Base-by-base conservation (phyloP, 208 protist genomes). In the Wallacemonas sp. region DNA sequence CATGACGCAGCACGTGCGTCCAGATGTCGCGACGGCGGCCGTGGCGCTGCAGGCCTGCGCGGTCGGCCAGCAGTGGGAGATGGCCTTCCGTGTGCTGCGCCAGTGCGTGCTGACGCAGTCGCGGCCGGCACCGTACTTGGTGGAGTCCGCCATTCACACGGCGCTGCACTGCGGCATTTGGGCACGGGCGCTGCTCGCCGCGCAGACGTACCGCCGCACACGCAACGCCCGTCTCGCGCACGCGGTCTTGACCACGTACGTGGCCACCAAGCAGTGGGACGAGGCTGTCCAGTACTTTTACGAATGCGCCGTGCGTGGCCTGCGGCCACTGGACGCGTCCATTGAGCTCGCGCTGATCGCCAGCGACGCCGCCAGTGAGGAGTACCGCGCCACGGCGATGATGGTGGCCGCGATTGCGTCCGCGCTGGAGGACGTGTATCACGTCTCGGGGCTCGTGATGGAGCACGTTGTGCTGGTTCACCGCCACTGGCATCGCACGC, bases 261-360 rank as follows among this genome's bases (percentile, higher is more conserved):
- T 86, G 50, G 61, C 66, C 16, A 64, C 81, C 1, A 48, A 67
- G 36, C 79, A 76, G 50, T 91, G 73, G 76, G 70, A 84, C 72
- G 84, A 89, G 52, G 89, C 86, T 22, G 84, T 91, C 31, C 76
- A 76, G 44, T 91, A 81, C 65, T 92, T 92, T 45, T 89, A 89
- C 72, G 73, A 82, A 23, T 86, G 78, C 66, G 74, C 77, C 16
- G 71, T 67, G 50, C 79, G 76, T 29, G 89, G 89, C 3, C 42
- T 91, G 57, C 63, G 79, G 11, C 83, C 78, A 31, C 68, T 84
- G 8, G 86, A 91, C 54, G 76, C 79, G 46, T 81, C 79, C 26
- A 71, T 91, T 20, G 74, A 82, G 61, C 65, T 92, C n/a, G 89
- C 82, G 23, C 74, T 92, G 25, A 61, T 70, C 16, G 89, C 86